phyloP scores from a whole-genome alignment of 345 rosid genomes.

The Citrus trifoliata region DNA sequence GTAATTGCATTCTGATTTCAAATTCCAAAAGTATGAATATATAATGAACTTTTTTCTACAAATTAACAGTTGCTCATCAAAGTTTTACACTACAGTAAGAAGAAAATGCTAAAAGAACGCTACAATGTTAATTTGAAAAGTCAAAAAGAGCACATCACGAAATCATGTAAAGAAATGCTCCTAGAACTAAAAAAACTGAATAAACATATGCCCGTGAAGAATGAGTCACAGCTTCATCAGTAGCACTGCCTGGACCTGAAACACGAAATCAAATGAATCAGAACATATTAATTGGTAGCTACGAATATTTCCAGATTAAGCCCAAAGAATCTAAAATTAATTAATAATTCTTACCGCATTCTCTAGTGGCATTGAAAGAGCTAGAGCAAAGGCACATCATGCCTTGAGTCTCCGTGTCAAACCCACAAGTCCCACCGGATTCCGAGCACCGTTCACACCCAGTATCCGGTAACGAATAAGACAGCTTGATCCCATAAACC shows the following conservation, averaged over 20 bases:
- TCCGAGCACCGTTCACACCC: slow-evolving; percentile 66
- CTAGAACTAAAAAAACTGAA: background rate
- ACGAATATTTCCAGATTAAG: too few species aligned
- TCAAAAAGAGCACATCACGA: background rate
- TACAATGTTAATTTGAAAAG: too few species aligned
- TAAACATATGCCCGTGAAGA: background rate
- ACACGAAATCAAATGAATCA: background rate
- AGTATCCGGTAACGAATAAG: slow-evolving; percentile 58
- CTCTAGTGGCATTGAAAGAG: slow-evolving; percentile 53
- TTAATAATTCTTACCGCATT: slow-evolving; percentile 53
- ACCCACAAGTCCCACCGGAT: slow-evolving; percentile 88
- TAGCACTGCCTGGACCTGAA: slow-evolving; percentile 21
- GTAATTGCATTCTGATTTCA: background rate
- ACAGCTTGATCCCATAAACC: slow-evolving; percentile 78
- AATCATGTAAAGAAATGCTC: background rate
- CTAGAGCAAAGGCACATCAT: slow-evolving; percentile 69
- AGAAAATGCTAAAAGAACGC: background rate
- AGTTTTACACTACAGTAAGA: background rate
- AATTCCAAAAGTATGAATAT: background rate
- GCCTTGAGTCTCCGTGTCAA: slow-evolving; percentile 64
- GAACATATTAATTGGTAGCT: background rate
- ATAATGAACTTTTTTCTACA: too few species aligned
- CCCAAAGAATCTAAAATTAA: background rate
- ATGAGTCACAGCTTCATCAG: background rate
- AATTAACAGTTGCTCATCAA: background rate